Evolutionary conservation across 768 basidiomycete genomes (phyloP).

Genomic region (Baorangia bicolor): DNA sequence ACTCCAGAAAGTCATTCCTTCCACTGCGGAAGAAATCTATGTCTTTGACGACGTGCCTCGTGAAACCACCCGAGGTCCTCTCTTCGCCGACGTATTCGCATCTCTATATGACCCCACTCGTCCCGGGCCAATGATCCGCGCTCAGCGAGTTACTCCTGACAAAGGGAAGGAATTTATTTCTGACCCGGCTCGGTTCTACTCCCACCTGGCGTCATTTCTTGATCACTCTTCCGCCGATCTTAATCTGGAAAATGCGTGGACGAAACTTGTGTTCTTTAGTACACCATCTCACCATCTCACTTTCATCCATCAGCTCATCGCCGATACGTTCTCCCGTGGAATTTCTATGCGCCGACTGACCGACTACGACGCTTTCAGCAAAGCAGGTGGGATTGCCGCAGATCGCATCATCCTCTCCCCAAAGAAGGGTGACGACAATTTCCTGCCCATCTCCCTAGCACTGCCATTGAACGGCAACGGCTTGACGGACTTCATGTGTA

Average conservation of each 20-base stretch:
- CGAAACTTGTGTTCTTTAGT: conserved; percentile 56
- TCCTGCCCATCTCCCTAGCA: conserved; percentile 52
- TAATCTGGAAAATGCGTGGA: conserved; percentile 23
- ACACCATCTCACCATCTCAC: conserved; percentile 45
- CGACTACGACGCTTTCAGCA: conserved; percentile 75
- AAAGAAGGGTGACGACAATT: conserved; percentile 35
- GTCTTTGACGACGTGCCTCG: conserved; percentile 80
- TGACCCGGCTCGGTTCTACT: conserved; percentile 41
- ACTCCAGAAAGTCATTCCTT: conserved; percentile 60
- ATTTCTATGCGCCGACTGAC: conserved; percentile 62
- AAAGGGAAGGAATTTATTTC: conserved; percentile 53
- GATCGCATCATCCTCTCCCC: conserved; percentile 67
- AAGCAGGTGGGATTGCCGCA: conserved; percentile 65
- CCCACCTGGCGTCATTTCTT: conserved; percentile 36
- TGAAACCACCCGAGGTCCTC: conserved; percentile 55
- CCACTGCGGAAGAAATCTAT: conserved; percentile 56
- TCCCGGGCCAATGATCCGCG: conserved; percentile 43
- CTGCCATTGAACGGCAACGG: conserved; percentile 58
- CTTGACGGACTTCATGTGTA: conserved; percentile 64
- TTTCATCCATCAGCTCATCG: conserved; percentile 47
- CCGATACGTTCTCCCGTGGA: conserved; percentile 54
- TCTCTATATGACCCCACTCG: conserved; percentile 46
- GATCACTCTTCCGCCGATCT: conserved; percentile 28
- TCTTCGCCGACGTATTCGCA: conserved; percentile 74
- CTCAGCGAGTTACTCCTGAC: conserved; percentile 58